Base-by-base conservation (phyloP, 495 filamentous ascomycete species). In the Lophiostoma macrostomum region DNA sequence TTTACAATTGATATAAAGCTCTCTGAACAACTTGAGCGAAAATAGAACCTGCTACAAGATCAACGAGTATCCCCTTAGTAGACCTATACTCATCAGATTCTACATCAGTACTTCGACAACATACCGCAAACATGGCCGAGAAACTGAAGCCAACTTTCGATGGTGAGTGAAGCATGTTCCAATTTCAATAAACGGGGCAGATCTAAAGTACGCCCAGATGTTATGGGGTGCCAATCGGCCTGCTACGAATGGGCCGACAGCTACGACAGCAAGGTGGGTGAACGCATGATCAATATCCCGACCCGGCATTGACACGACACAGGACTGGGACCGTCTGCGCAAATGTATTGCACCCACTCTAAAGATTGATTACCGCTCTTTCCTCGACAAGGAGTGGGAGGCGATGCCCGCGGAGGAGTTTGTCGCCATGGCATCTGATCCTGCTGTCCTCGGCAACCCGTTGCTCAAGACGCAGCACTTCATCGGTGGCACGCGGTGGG, bases 241-340 rank as follows among this genome's bases (percentile, higher is more conserved):
- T 44, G 41, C 39, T 86, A 86, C 67, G 84, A 90, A 56, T 91
- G 87, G 87, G 86, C 83, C 0, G 87, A 90, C 61, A 86, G 83
- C 75, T 91, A 91, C 67, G 87, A 90, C 71, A 77, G 75, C 62
- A 91, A 82, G 63, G 64, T 62, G 25, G 11, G 57, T 16, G 11
- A 37, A 1, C 23, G 22, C 13, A 32, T 24, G 12, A 6, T 14
- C 19, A 29, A 14, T 12, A 2, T 39, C 32, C 36, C 38, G 14
- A 25, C 44, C 12, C 14, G 5, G 19, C 19, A 50, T 51, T 61
- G 41, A 45, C 31, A 7, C 29, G 12, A 30, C 52, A n/a, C 43
- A 86, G 76, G 83, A 91, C 76, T 90, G 86, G 85, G 72, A 77
- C 5, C 81, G 86, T 23, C 77, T 91, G 20, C 67, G 73, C 28